Evolutionary conservation across 2,329 filamentous ascomycete genomes (phyloP), one percentile per base, ranked within the genome.

Genomic region (Venturia oleaginea): DNA sequence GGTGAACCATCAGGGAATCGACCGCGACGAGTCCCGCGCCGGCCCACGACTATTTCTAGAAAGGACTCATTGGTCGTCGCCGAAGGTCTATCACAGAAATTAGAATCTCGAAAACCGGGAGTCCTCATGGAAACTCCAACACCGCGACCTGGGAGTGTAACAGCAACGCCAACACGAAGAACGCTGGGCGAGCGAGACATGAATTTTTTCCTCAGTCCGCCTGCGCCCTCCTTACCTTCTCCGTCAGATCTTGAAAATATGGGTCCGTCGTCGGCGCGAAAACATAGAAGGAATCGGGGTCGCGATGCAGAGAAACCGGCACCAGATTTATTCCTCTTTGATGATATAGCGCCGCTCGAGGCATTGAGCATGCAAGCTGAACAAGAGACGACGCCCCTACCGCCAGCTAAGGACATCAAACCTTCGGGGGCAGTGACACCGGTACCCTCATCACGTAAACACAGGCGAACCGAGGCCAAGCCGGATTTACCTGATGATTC

Each of bases 341-440:
- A 64, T 24, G 51, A 22, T 8, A 30, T 30, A 6, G 40, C 63
- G 13, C 55, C 63, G 27, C 34, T 64, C 30, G 32, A 55, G 24
- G 55, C 54, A 24, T 40, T 64, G 22, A 61, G 63, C 34, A 22
- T 61, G 38, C 63, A 64, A 42, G 55, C 63, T n/a, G 34, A 60
- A 17, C 54, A 61, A 27, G 57, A 59, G 22, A 48, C 43, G 27
- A 64, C 63, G 22, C 62, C 62, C 22, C 59, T 4, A 10, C 27
- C 34, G 30, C 51, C 27, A 10, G 27, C 51, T 22, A 61, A 17
- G 15, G 40, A 37, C 1, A 62, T 8, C 7, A 37, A 51, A 46
- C 15, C 42, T 7, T 17, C 15, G 24, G 32, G 24, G 34, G 43
- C 40, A 6, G n/a, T 27, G 24, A 62, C 38, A 15, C 43, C 51